Percentiles rank a stretch among this genome's conserved stretches.
phyloP scores from a whole-genome alignment of 2,329 filamentous ascomycete genomes.

The Hypoxylon sp. region DNA sequence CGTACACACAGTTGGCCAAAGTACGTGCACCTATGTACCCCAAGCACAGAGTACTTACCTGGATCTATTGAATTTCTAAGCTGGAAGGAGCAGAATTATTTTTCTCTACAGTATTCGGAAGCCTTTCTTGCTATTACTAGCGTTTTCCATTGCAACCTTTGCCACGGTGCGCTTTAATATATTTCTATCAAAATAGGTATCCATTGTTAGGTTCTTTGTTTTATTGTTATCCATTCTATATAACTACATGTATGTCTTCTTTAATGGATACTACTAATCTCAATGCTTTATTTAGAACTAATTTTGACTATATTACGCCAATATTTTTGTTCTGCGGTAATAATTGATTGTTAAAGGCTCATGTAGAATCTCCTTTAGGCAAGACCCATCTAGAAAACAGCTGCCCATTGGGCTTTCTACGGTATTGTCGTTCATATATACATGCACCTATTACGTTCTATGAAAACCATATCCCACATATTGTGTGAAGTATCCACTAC shows the following conservation, averaged over 20 bases:
- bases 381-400: not conserved
- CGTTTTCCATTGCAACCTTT: not conserved
- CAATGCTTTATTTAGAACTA: too few relatives aligned
- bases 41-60: constrained; percentile 4
- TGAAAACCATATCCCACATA: not conserved
- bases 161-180: not conserved
- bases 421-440: not conserved
- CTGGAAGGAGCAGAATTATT: constrained; percentile 8
- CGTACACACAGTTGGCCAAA: not conserved
- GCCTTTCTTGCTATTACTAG: not conserved
- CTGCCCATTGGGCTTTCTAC: not conserved
- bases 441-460: not conserved
- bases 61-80: constrained; percentile 8
- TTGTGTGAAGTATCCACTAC: not conserved
- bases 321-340: too few relatives aligned
- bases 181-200: too few relatives aligned
- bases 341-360: too few relatives aligned
- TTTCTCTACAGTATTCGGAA: not conserved
- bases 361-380: too few relatives aligned
- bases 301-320: too few relatives aligned
- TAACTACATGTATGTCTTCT: too few relatives aligned
- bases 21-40: constrained; percentile 10
- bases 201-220: too few relatives aligned
- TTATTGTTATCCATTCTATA: too few relatives aligned
- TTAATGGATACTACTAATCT: too few relatives aligned